Evolutionary conservation across 768 basidiomycete genomes (phyloP).

Genomic region (Boletellus ananas): DNA sequence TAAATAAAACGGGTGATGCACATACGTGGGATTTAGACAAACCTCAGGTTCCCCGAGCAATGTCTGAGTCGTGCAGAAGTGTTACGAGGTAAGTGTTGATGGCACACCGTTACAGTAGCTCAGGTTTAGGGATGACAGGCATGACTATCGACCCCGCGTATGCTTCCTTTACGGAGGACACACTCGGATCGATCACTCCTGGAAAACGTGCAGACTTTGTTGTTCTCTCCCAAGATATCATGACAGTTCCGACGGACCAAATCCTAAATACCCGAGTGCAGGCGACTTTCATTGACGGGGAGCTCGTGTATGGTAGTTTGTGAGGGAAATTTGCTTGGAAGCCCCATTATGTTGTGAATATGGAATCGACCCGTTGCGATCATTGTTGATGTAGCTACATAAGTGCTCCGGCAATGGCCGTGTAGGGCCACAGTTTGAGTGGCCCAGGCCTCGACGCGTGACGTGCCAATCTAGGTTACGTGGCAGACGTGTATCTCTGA

Average conservation of each 20-base stretch:
- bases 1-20: too few species aligned
- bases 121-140: slow-evolving; percentile 38
- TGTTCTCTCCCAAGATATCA: slow-evolving; percentile 80
- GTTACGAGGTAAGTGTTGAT: slow-evolving; percentile 50
- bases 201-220: slow-evolving; percentile 87
- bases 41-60: slow-evolving; percentile 75
- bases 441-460: too few species aligned
- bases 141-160: slow-evolving; percentile 88
- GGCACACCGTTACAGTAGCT: not conserved
- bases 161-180: slow-evolving; percentile 53
- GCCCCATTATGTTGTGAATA: too few species aligned
- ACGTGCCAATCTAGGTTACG: not conserved
- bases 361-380: not conserved
- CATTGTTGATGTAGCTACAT: not conserved
- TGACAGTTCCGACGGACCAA: slow-evolving; percentile 53
- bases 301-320: slow-evolving; percentile 22
- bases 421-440: slow-evolving; percentile 17
- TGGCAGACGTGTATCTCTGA: not conserved
- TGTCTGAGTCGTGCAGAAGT: slow-evolving; percentile 73
- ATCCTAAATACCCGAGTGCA: slow-evolving; percentile 68
- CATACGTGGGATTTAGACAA: too few species aligned
- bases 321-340: slow-evolving; percentile 9
- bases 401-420: slow-evolving; percentile 3
- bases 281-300: slow-evolving; percentile 78
- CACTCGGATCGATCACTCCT: slow-evolving; percentile 68